Percentiles rank a stretch among this genome's conserved stretches.
These are phyloP conservation scores for Phoma herbarum DNA, from an alignment of 2,329 filamentous ascomycete genomes.

Conservation along the genomic window DNA sequence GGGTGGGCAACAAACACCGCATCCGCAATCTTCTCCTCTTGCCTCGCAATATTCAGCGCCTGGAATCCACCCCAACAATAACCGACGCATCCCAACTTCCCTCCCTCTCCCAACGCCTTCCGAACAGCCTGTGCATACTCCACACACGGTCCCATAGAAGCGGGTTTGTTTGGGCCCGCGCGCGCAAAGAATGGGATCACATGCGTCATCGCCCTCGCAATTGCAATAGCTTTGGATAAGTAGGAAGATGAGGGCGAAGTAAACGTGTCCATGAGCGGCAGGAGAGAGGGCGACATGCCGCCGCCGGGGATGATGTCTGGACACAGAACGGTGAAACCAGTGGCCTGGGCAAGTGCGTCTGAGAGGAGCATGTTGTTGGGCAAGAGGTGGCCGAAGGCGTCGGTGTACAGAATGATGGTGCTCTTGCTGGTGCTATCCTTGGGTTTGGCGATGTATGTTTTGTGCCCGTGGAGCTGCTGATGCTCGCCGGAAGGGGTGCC, in stretches of 20 bases:
- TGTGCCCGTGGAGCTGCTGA: constrained; percentile 16
- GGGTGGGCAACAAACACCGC: constrained; percentile 34
- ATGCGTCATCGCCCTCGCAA: constrained; percentile 7
- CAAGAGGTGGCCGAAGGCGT: constrained; percentile 37
- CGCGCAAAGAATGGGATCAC: constrained; percentile 24
- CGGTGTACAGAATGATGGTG: constrained; percentile 37
- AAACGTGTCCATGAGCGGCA: constrained; percentile 23
- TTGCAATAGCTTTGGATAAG: constrained; percentile 2
- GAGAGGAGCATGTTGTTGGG: constrained; percentile 39
- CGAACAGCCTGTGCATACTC: constrained; percentile 22
- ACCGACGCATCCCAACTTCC: constrained; percentile 28
- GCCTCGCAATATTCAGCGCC: constrained; percentile 9
- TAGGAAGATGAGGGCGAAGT: constrained; percentile 7
- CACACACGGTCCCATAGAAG: background rate
- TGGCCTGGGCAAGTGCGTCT: constrained; percentile 31
- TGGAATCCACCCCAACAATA: constrained; percentile 40
- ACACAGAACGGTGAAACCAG: constrained; percentile 29
- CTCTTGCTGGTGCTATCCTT: background rate
- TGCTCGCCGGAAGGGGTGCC: constrained; percentile 27
- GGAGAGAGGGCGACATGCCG: constrained; percentile 15
- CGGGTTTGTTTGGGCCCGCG: constrained; percentile 13
- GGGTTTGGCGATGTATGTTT: constrained; percentile 33
- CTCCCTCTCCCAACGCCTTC: constrained; percentile 12
- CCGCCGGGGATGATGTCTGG: constrained; percentile 39
- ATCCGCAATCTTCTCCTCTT: constrained; percentile 7